Percentiles rank a stretch among this genome's conserved stretches.
These are phyloP conservation scores for Penicillium riverlandense DNA, from an alignment of 495 filamentous ascomycete genomes.

Conservation along the genomic window DNA sequence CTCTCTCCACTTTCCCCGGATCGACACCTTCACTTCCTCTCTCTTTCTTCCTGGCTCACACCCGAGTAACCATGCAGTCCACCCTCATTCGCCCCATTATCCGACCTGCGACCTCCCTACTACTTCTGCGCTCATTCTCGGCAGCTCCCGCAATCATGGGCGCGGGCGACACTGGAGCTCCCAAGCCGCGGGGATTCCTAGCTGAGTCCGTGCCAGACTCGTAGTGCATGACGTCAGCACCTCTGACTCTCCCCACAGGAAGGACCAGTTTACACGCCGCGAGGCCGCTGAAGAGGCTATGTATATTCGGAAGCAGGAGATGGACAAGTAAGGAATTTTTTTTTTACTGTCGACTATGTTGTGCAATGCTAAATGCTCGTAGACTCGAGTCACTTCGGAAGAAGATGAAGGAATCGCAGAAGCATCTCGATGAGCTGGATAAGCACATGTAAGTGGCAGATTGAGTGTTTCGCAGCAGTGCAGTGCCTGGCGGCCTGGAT, in stretches of 20 bases:
- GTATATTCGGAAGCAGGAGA: conserved; percentile 69
- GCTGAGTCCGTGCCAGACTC: conserved; percentile 24
- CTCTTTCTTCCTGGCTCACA: too few species aligned
- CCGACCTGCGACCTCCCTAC: conserved; percentile 24
- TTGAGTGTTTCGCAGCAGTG: too few species aligned
- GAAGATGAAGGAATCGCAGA: conserved; percentile 67
- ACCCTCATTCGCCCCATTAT: conserved; percentile 45
- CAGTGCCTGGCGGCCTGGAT: neutral
- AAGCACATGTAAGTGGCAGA: conserved; percentile 60
- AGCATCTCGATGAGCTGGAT: conserved; percentile 69
- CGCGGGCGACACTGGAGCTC: conserved; percentile 55
- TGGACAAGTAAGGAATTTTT: conserved; percentile 56
- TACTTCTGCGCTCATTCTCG: conserved; percentile 47
- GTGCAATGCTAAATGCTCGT: neutral
- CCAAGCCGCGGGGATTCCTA: conserved; percentile 39
- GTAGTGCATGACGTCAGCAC: conserved; percentile 17
- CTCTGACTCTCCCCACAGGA: conserved; percentile 19
- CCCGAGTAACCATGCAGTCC: conserved; percentile 10
- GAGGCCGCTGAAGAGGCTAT: conserved; percentile 76
- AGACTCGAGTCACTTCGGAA: conserved; percentile 53
- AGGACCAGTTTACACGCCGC: conserved; percentile 79
- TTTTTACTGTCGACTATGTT: neutral
- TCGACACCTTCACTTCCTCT: neutral
- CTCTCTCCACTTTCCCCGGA: neutral
- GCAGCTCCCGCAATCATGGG: conserved; percentile 48